phyloP scores from a whole-genome alignment of 176 grass and related monocot genomes.

The Canna indica region DNA sequence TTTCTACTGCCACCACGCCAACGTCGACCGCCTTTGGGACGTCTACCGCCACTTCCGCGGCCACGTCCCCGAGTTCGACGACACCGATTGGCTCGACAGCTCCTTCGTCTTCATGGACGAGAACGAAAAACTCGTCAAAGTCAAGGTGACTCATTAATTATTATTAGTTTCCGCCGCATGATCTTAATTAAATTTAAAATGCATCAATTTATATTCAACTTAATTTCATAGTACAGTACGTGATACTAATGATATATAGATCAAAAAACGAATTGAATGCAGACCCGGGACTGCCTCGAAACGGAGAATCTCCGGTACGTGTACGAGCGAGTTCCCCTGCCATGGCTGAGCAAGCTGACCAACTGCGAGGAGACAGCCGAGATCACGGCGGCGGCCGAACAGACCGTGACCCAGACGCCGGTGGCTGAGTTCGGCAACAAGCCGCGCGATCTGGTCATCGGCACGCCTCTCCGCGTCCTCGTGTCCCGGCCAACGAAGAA shows the following conservation, averaged over 20 bases:
- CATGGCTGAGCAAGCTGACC: conserved; percentile 22
- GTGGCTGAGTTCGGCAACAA: conserved; percentile 6
- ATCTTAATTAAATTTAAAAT: no score
- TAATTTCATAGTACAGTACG: no score
- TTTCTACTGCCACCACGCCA: conserved; percentile 16
- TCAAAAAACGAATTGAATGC: no score
- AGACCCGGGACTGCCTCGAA: conserved; percentile 16
- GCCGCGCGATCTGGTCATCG: background rate
- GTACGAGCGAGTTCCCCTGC: conserved; percentile 19
- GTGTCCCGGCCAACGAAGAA: conserved; percentile 24
- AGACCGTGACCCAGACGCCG: background rate
- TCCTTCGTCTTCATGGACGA: conserved; percentile 9
- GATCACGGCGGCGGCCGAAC: no score
- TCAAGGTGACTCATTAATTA: no score
- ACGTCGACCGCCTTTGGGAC: conserved; percentile 22
- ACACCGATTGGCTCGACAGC: conserved; percentile 15
- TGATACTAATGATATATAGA: no score
- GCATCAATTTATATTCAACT: no score
- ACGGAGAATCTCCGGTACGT: conserved; percentile 16
- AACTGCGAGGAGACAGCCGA: conserved; percentile 1
- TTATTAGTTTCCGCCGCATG: no score
- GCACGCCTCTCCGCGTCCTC: conserved; percentile 14
- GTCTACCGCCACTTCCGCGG: background rate
- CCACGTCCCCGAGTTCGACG: no score
- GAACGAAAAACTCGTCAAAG: background rate